Percentiles rank a stretch among this genome's conserved stretches.
phyloP scores from a whole-genome alignment of 345 rosid genomes.

The Cardamine chenopodiifolia region DNA sequence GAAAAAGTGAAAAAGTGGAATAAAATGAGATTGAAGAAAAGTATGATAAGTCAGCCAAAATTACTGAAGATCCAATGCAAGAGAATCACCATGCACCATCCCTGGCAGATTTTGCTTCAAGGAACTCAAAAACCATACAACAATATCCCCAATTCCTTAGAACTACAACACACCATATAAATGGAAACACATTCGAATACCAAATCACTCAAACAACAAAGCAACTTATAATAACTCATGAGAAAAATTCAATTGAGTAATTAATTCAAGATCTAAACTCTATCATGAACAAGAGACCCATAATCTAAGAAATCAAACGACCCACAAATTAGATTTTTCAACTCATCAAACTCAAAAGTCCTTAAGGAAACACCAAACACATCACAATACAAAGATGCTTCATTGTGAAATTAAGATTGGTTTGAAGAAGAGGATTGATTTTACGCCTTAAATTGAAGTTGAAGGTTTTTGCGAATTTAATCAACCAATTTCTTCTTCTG shows the following conservation, averaged over 20 bases:
- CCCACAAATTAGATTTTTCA: not conserved
- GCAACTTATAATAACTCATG: not conserved
- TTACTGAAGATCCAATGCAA: constrained; percentile 9
- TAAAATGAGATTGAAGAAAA: constrained; percentile 12
- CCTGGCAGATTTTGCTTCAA: constrained; percentile 91
- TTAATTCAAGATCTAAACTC: constrained; percentile 15
- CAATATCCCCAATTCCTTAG: not conserved
- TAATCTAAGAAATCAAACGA: not conserved
- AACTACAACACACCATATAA: constrained; percentile 7
- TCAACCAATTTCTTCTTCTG: no score
- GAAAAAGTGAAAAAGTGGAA: constrained; percentile 10
- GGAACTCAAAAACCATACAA: constrained; percentile 6
- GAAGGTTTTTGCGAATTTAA: no score
- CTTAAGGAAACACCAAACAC: constrained; percentile 4
- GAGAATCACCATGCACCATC: constrained; percentile 95
- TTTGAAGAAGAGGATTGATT: no score
- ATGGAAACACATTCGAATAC: not conserved
- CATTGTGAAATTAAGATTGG: no score
- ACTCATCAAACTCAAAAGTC: not conserved
- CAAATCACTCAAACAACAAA: constrained; percentile 24
- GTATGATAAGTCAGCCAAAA: constrained; percentile 11
- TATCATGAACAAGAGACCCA: constrained; percentile 5
- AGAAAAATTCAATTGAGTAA: constrained; percentile 3
- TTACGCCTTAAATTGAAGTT: no score
- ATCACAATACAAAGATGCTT: constrained; percentile 7